Evolutionary conservation across 371 early-diverging fungal genomes (phyloP), one percentile per base, ranked within the genome.

Genomic region (Dichotomocladium elegans): DNA sequence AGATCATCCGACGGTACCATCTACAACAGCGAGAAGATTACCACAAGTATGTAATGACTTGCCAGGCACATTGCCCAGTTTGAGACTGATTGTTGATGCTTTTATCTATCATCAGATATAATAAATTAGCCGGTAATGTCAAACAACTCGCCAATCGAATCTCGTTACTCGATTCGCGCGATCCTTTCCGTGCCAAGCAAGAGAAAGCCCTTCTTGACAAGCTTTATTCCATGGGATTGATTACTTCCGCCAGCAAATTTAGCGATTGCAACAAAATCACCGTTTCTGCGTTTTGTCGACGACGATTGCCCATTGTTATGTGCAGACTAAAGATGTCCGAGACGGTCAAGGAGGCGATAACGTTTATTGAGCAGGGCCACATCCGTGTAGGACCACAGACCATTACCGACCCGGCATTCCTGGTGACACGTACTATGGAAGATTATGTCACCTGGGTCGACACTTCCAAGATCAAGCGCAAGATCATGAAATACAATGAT

Each of bases 401-500:
- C 2, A 82, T 97, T 25, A 90, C 87, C 4, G 98, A 97, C 57
- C 94, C 96, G 8, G 95, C 96, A 1, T 97, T 85, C 56, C 63
- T 97, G 49, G 95, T 97, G 7, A 72, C 59, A 57, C 75, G 94
- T 28, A 89, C 86, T 40, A 91, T 98, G 92, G 99, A 99, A 67
- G 99, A 99, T 75, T 99, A 91, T 80, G 92, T 99, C 5, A 95
- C 97, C 4, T 99, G 99, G 99, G 95, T 93, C 10, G 96, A 99
- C 63, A 89, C 92, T 24, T 95, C 95, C 60, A 95, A 94, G 85
- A 96, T 99, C 68, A 98, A 95, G 83, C 81, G 92, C 64, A 98
- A 97, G 90, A 95, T 99, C 61, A 84, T 93, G 71, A 96, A 95
- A 68, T 96, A 94, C 81, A 93, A 94, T 75, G 96, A 94, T 80